phyloP scores from a whole-genome alignment of 768 basidiomycete genomes.

The Russula lepida region DNA sequence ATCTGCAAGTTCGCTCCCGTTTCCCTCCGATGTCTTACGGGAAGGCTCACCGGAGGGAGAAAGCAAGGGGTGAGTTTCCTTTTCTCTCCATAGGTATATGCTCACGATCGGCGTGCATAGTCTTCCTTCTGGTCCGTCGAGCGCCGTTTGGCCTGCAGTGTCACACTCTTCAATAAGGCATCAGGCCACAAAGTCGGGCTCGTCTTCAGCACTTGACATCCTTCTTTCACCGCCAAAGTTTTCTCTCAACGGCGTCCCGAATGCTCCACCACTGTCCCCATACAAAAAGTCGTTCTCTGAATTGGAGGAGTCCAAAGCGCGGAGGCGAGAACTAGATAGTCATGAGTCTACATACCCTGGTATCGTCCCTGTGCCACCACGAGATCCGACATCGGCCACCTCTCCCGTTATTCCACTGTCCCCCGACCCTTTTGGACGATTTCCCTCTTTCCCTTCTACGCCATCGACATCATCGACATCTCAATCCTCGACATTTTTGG shows the following conservation, averaged over 20 bases:
- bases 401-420: conserved; percentile 75
- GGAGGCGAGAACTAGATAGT: conserved; percentile 39
- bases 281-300: conserved; percentile 26
- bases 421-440: conserved; percentile 75
- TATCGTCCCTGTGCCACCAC: conserved; percentile 27
- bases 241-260: conserved; percentile 61
- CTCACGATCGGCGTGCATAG: conserved; percentile 4
- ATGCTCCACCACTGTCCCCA: conserved; percentile 44
- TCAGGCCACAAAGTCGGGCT: conserved; percentile 1
- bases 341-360: conserved; percentile 41
- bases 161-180: conserved; percentile 33
- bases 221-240: conserved; percentile 52
- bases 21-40: neutral
- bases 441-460: conserved; percentile 37
- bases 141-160: conserved; percentile 35
- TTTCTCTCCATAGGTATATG: neutral
- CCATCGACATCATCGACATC: neutral
- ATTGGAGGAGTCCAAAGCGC: conserved; percentile 36
- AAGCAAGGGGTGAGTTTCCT: conserved; percentile 10
- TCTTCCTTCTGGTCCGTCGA: neutral
- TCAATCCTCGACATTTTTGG: neutral
- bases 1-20: neutral
- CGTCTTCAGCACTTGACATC: conserved; percentile 21
- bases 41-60: neutral
- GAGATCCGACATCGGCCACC: conserved; percentile 26